Percentiles rank a stretch among this genome's conserved stretches.
Conservation (phyloP, 805 yeast species). For the Hanseniaspora nectarophila region DNA sequence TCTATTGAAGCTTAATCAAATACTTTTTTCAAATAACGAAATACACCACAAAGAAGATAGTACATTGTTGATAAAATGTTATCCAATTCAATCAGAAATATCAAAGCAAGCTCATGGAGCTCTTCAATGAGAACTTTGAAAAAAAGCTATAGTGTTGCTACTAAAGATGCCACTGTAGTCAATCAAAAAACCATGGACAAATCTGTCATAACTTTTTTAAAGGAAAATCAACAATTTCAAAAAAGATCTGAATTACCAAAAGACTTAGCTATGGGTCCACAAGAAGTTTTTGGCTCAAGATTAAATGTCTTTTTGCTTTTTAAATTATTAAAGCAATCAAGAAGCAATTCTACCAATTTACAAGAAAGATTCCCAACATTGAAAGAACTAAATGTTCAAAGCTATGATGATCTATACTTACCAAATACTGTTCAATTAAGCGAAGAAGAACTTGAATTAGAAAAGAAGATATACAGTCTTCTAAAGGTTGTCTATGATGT, state of each 20-base stretch:
- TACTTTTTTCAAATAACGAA: too few relatives aligned
- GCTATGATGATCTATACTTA: constrained; percentile 1
- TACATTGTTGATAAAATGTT: neutral
- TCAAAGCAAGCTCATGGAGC: neutral
- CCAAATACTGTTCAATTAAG: neutral
- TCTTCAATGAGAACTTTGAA: neutral
- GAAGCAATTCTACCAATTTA: neutral
- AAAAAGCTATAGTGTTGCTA: neutral
- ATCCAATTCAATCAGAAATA: neutral
- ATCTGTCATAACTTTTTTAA: neutral
- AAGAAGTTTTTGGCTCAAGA: constrained; percentile 1
- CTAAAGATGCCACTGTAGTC: neutral
- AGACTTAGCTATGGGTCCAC: constrained; percentile 1
- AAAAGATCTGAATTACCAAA: neutral
- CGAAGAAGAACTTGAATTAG: neutral
- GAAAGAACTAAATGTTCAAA: neutral
- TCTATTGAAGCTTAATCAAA: too few relatives aligned
- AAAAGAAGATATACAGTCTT: constrained; percentile 5
- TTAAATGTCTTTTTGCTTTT: constrained; percentile 11
- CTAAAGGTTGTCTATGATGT: constrained; percentile 10
- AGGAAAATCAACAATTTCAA: neutral
- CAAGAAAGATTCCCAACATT: constrained; percentile 11
- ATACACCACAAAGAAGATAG: neutral
- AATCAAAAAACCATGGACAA: neutral
- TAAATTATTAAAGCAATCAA: constrained; percentile 11